phyloP scores from a whole-genome alignment of 169 alveolate species.

The Babesia divergens region DNA sequence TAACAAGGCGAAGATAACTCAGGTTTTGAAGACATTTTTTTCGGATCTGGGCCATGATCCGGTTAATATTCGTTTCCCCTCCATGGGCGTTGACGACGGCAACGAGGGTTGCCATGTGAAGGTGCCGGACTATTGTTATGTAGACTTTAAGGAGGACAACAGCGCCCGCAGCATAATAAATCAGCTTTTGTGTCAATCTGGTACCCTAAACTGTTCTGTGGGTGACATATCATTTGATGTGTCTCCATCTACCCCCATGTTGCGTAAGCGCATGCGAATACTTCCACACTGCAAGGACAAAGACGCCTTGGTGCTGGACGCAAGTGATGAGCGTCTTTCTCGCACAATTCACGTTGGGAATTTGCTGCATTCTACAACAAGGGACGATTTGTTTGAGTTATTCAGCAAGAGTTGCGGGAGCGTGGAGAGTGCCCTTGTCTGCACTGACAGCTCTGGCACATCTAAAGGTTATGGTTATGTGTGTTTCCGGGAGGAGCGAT shows the following conservation, averaged over 20 bases:
- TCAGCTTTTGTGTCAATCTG: constrained; percentile 16
- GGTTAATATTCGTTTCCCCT: constrained; percentile 54
- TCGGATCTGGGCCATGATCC: constrained; percentile 25
- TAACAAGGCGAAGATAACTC: constrained; percentile 37
- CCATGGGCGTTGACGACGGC: constrained; percentile 13
- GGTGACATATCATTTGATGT: constrained; percentile 62
- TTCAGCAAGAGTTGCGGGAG: constrained; percentile 45
- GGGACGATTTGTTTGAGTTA: constrained; percentile 36
- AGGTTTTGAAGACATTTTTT: constrained; percentile 47
- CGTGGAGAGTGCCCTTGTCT: constrained; percentile 33
- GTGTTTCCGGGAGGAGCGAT: constrained; percentile 40
- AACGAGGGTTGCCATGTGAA: constrained; percentile 5
- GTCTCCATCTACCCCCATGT: constrained; percentile 64
- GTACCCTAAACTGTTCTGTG: constrained; percentile 34
- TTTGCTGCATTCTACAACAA: constrained; percentile 29
- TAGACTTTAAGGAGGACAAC: constrained; percentile 59
- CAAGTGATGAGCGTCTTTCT: constrained; percentile 38
- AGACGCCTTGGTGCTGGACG: constrained; percentile 31
- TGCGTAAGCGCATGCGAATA: constrained; percentile 27
- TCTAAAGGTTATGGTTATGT: constrained; percentile 66
- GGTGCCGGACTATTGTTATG: constrained; percentile 61
- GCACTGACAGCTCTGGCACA: constrained; percentile 46
- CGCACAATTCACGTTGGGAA: constrained; percentile 48
- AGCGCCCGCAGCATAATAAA: constrained; percentile 61
- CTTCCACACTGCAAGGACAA: constrained; percentile 5